phyloP scores from a whole-genome alignment of 768 basidiomycete genomes.

The Crassisporium funariophilum region DNA sequence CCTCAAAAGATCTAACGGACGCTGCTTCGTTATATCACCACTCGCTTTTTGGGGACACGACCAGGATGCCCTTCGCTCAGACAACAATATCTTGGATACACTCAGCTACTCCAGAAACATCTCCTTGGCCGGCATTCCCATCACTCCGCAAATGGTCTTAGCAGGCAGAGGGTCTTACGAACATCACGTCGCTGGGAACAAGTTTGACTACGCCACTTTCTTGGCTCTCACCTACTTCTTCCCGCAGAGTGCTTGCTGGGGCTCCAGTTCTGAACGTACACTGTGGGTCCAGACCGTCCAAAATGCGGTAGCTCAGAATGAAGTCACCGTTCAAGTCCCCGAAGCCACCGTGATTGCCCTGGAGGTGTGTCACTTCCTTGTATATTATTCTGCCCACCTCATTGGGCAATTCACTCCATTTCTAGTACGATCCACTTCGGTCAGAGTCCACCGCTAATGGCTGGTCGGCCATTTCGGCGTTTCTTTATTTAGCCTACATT shows the following conservation, averaged over 20 bases:
- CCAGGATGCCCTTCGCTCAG: conserved; percentile 50
- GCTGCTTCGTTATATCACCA: conserved; percentile 75
- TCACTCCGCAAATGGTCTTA: conserved; percentile 77
- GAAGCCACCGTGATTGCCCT: conserved; percentile 48
- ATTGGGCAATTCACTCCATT: conserved; percentile 10
- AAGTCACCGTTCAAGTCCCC: conserved; percentile 30
- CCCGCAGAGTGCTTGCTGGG: conserved; percentile 70
- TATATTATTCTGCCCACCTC: conserved; percentile 4
- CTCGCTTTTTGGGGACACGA: conserved; percentile 76
- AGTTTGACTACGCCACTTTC: conserved; percentile 66
- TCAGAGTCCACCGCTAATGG: conserved; percentile 46
- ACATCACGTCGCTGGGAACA: conserved; percentile 45
- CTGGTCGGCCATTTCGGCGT: conserved; percentile 65
- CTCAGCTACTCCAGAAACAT: conserved; percentile 55
- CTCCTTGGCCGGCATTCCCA: conserved; percentile 60
- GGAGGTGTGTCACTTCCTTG: conserved; percentile 35
- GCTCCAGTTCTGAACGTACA: conserved; percentile 54
- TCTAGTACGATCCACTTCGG: conserved; percentile 55
- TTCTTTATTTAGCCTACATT: conserved; percentile 76
- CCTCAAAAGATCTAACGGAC: conserved; percentile 49
- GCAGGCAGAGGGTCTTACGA: conserved; percentile 66
- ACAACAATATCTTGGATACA: conserved; percentile 59
- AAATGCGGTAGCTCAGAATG: conserved; percentile 35
- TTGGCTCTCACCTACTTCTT: conserved; percentile 86
- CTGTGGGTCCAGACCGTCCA: conserved; percentile 63